phyloP scores from a whole-genome alignment of 2,329 filamentous ascomycete species.

The Ceratocystis ficicola region DNA sequence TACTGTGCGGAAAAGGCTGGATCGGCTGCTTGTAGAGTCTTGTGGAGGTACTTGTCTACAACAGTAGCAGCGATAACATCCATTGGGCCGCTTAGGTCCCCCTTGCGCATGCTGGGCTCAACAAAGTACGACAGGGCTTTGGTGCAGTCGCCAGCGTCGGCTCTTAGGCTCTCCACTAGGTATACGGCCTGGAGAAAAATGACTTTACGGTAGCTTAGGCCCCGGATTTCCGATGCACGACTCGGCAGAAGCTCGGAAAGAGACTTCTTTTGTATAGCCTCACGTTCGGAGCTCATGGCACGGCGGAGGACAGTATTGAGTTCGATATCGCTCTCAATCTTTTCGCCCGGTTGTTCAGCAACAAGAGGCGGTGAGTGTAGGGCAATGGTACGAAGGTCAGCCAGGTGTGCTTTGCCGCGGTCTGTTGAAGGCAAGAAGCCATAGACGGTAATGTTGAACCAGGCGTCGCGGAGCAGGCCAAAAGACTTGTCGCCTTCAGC shows the following conservation, averaged over 20 bases:
- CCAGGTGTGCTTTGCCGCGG: constrained; percentile 57
- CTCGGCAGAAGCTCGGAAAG: constrained; percentile 62
- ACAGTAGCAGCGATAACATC: constrained; percentile 53
- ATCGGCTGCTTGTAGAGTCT: constrained; percentile 57
- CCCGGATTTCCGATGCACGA: constrained; percentile 65
- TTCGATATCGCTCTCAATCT: constrained; percentile 91
- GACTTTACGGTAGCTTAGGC: constrained; percentile 75
- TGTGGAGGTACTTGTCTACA: constrained; percentile 66
- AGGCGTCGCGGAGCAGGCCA: constrained; percentile 72
- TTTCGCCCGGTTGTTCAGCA: constrained; percentile 74
- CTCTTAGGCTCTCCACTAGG: constrained; percentile 77
- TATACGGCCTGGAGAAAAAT: constrained; percentile 88
- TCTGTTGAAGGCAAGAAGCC: constrained; percentile 69
- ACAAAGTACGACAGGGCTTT: constrained; percentile 84
- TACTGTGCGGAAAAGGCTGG: constrained; percentile 81
- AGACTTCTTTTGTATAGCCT: constrained; percentile 66
- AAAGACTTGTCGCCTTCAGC: constrained; percentile 52
- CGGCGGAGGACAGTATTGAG: constrained; percentile 85
- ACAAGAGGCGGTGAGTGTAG: constrained; percentile 79
- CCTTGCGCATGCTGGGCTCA: constrained; percentile 68
- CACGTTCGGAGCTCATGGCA: constrained; percentile 68
- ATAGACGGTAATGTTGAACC: constrained; percentile 96
- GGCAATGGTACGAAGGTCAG: constrained; percentile 73
- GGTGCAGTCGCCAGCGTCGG: constrained; percentile 77
- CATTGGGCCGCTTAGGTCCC: constrained; percentile 53